Base-by-base conservation (phyloP, 2,329 filamentous ascomycete genomes). In the Aspergillus luchuensis region DNA sequence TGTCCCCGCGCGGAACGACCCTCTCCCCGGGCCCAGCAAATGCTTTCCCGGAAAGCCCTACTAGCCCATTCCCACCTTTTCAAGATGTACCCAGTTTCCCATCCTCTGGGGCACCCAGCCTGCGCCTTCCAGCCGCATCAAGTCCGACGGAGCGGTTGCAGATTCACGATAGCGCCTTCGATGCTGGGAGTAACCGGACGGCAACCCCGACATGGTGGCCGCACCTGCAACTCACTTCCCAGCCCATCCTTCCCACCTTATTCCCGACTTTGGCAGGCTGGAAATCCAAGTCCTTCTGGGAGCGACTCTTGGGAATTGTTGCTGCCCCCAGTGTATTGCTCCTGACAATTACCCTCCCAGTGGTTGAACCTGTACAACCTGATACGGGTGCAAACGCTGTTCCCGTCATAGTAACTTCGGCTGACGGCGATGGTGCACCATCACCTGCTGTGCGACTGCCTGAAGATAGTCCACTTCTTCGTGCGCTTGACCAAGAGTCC, bases 311-410 rank as follows among this genome's bases (percentile, higher is more conserved):
- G 51, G 94, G 92, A 45, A 69, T 95, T 10, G 83, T 96, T 39
- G 93, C 93, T 7, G 89, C 92, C n/a, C 91, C 93, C 1, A 96
- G 90, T 68, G 92, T 99, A 39, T 91, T 99, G 63, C 79, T 98
- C 2, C 82, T 99, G 4, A 94, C 94, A 0, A 87, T 95, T 50
- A 99, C 95, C 0, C 77, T 99, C 4, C 95, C 96, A 0, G 92
- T 99, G 0, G 91, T 97, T 5, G 94, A 98, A 69, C 85, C 85
- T 1, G 82, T 85, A 19, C 81, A 77, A 38, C 72, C 84, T 7
- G 84, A 87, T 11, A 77, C 80, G 3, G 77, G 76, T 5, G 74
- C 73, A 1, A 80, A 82, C 4, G 74, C 78, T 7, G 71, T 74
- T 15, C 61, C 67, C 8, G 63, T 69, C 8, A 65, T 69, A 6